phyloP scores from a whole-genome alignment of 495 filamentous ascomycete genomes.

The Rusavskia elegans region DNA sequence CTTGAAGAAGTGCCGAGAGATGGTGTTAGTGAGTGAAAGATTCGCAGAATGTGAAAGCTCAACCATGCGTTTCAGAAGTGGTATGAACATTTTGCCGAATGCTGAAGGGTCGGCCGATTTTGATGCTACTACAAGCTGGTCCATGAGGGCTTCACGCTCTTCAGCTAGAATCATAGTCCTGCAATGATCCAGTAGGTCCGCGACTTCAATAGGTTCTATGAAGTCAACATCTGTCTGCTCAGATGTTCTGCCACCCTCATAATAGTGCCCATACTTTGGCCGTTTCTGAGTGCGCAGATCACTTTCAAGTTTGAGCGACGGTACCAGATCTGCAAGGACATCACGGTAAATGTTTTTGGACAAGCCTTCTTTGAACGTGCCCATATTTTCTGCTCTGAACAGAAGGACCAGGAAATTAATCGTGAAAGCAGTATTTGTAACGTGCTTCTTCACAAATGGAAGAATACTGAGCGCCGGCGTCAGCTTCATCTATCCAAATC shows the following conservation, averaged over 20 bases:
- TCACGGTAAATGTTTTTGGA: not conserved
- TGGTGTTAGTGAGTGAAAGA: not conserved
- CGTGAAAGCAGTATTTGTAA: not conserved
- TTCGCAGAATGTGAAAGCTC: not conserved
- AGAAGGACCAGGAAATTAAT: not conserved
- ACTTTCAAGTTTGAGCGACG: not conserved
- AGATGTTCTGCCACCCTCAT: not conserved
- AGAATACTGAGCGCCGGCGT: not conserved
- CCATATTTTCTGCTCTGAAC: not conserved
- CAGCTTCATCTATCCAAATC: not conserved
- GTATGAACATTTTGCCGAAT: not conserved
- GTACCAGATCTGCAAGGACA: not conserved
- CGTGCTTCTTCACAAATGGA: conserved; percentile 1
- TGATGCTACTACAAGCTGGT: not conserved
- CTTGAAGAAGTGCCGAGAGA: not conserved
- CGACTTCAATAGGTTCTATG: not conserved
- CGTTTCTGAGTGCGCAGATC: too few species aligned
- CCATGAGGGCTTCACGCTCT: not conserved
- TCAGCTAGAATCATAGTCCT: not conserved
- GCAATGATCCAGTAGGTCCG: not conserved
- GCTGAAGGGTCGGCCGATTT: not conserved
- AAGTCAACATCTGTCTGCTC: not conserved
- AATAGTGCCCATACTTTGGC: not conserved
- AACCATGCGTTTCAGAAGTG: not conserved
- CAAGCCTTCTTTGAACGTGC: not conserved